A percentile compares a stretch with the other conserved stretches of the same genome.
phyloP scores from a whole-genome alignment of 2,329 filamentous ascomycete species.

The Fonsecaea multimorphosa region DNA sequence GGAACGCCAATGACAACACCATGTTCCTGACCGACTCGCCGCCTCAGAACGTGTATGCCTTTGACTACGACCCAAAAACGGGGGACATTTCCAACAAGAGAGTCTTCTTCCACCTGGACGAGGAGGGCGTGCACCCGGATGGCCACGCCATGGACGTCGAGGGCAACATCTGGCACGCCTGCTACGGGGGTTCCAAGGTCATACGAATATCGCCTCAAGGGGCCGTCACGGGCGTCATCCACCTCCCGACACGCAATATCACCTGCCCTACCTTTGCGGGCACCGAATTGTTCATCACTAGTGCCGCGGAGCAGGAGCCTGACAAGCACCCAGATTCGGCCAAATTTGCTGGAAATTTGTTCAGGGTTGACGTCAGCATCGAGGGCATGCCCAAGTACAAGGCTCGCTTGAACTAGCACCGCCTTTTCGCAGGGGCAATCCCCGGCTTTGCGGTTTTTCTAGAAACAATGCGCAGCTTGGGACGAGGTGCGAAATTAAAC shows the following conservation, averaged over 20 bases:
- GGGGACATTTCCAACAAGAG: slow-evolving; percentile 72
- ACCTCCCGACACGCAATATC: slow-evolving; percentile 76
- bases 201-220: slow-evolving; percentile 74
- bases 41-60: slow-evolving; percentile 71
- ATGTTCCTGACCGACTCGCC: slow-evolving; percentile 86
- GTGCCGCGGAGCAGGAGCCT: slow-evolving; percentile 71
- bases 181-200: slow-evolving; percentile 80
- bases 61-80: slow-evolving; percentile 71
- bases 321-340: slow-evolving; percentile 67
- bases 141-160: slow-evolving; percentile 83
- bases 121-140: slow-evolving; percentile 70
- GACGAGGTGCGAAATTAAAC: slow-evolving; percentile 17
- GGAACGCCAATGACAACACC: slow-evolving; percentile 73
- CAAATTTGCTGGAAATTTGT: slow-evolving; percentile 68
- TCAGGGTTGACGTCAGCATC: slow-evolving; percentile 55
- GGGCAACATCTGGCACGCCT: slow-evolving; percentile 85
- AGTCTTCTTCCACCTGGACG: slow-evolving; percentile 73
- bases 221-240: slow-evolving; percentile 74
- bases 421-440: background rate
- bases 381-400: slow-evolving; percentile 65
- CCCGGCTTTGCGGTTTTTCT: slow-evolving; percentile 16
- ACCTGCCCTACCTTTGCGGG: slow-evolving; percentile 84
- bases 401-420: slow-evolving; percentile 60
- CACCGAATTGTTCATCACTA: slow-evolving; percentile 77
- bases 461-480: slow-evolving; percentile 14